Percentiles rank a stretch among this genome's conserved stretches.
Conservation (phyloP, 352 stramenopile species). For the Pythium periplocum region DNA sequence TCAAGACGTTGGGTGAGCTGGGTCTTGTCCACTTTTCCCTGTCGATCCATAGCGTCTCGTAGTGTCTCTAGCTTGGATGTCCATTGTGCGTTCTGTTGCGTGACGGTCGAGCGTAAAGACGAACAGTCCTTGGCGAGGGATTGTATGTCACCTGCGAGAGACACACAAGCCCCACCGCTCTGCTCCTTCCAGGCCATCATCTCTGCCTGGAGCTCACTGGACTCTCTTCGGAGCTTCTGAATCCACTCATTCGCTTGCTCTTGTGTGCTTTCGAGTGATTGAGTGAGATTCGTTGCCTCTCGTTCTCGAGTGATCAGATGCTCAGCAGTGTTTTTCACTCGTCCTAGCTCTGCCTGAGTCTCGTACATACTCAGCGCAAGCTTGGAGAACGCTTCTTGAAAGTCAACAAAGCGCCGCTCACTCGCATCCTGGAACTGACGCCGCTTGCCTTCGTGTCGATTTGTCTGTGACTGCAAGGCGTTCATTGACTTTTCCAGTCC, state of each 20-base stretch:
- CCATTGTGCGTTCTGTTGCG: constrained; percentile 38
- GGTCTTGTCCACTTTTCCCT: constrained; percentile 40
- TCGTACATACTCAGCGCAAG: constrained; percentile 42
- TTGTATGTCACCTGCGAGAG: constrained; percentile 39
- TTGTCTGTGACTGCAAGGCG: constrained; percentile 27
- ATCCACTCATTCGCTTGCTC: constrained; percentile 38
- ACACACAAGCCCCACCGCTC: constrained; percentile 16
- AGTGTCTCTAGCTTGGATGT: constrained; percentile 33
- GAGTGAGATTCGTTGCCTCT: constrained; percentile 32
- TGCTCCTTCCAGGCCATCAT: constrained; percentile 34
- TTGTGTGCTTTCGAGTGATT: constrained; percentile 40
- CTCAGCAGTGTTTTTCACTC: constrained; percentile 33
- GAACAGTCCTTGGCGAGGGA: constrained; percentile 39
- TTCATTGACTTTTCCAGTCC: constrained; percentile 28
- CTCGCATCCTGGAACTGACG: constrained; percentile 31
- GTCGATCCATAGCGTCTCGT: constrained; percentile 37
- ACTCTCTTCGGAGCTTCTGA: constrained; percentile 35
- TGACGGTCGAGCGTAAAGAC: constrained; percentile 21
- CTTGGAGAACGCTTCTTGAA: constrained; percentile 47
- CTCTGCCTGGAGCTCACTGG: constrained; percentile 32
- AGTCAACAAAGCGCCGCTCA: constrained; percentile 30
- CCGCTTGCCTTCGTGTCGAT: constrained; percentile 32
- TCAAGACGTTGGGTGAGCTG: constrained; percentile 44
- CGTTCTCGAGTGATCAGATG: constrained; percentile 40
- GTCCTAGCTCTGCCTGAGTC: constrained; percentile 35